Evolutionary conservation across 2,329 filamentous ascomycete genomes (phyloP), one percentile per base, ranked within the genome.

Genomic region (Xylariomycetidae sp.): DNA sequence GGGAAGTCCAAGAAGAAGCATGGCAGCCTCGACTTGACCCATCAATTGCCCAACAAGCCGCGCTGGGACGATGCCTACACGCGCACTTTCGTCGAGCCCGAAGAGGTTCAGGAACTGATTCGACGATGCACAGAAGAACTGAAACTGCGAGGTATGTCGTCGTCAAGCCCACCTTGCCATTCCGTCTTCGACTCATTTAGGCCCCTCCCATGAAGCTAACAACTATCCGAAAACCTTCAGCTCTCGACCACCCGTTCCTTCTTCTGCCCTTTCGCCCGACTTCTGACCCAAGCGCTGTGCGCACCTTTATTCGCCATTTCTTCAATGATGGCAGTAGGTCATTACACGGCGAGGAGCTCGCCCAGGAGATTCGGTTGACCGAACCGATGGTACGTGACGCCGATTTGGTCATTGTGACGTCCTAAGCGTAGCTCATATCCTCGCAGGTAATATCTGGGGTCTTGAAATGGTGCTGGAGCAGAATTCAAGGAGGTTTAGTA

Each of bases 401-500:
- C 10, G 17, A 15, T 15, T 13, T 16, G 9, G 19, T 23, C 26
- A 23, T 35, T 16, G 36, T 45, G 31, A 38, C 18, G 22, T 52
- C 31, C 23, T 33, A 5, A n/a, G n/a, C n/a, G n/a, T 20, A 46
- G 10, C 16, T 13, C n/a, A 31, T 30, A 14, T 28, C 16, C 20
- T 15, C 24, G 19, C 43, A 95, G 87, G 88, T 94, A 36, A 75
- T 98, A 34, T 89, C 88, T 44, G 92, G 89, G 50, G 88, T 95
- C 25, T 72, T 92, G 45, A 98, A 96, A 68, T 98, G 92, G 92
- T 96, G 90, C 61, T 98, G 92, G 92, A 89, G 86, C 58, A 79
- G 92, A 63, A 68, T 98, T 31, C 78, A 83, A 25, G 87, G 88
- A 38, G 92, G 92, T 52, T 80, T 98, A 10, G 89, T 98, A 22